Evolutionary conservation across 2,329 filamentous ascomycete genomes (phyloP).

Genomic region (Emericellopsis cladophorae): DNA sequence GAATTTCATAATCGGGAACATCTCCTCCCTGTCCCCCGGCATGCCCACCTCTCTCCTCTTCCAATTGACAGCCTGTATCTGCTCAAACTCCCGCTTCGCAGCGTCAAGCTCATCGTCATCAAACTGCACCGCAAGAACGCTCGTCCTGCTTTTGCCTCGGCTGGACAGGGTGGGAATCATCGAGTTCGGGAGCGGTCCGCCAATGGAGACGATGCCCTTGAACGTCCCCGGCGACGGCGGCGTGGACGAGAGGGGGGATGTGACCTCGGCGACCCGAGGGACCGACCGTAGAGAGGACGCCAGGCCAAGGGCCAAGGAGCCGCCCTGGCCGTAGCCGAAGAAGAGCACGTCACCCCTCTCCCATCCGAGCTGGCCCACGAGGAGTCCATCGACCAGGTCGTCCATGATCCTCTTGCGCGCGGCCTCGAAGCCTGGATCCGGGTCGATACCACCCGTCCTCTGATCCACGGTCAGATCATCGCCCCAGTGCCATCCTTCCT

Average conservation of each 20-base stretch:
- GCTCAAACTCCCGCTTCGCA: slow-evolving; percentile 52
- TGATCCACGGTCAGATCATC: slow-evolving; percentile 43
- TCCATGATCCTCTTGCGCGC: slow-evolving; percentile 32
- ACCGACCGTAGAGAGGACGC: slow-evolving; percentile 29
- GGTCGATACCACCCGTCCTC: slow-evolving; percentile 37
- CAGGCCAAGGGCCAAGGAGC: slow-evolving; percentile 45
- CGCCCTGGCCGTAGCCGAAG: slow-evolving; percentile 57
- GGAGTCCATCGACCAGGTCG: slow-evolving; percentile 34
- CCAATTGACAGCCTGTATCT: slow-evolving; percentile 58
- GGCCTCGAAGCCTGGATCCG: slow-evolving; percentile 47
- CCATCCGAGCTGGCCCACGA: slow-evolving; percentile 48
- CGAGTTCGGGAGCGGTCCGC: slow-evolving; percentile 41
- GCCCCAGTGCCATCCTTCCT: slow-evolving; percentile 46
- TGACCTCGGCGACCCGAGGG: slow-evolving; percentile 2
- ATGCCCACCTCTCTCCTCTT: slow-evolving; percentile 62
- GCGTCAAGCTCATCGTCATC: slow-evolving; percentile 50
- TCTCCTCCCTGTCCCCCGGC: slow-evolving; percentile 75
- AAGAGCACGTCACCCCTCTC: slow-evolving; percentile 44
- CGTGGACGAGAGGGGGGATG: slow-evolving; percentile 1
- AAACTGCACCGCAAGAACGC: slow-evolving; percentile 46
- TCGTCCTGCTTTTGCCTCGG: slow-evolving; percentile 46
- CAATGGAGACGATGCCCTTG: slow-evolving; percentile 50
- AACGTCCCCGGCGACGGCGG: slow-evolving; percentile 13
- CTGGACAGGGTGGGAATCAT: slow-evolving; percentile 32
- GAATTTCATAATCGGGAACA: slow-evolving; percentile 81